A percentile compares a stretch with the other conserved stretches of the same genome.
Evolutionary conservation across 2,329 filamentous ascomycete species (phyloP).

Genomic region (Fusarium sterilihyphosum): DNA sequence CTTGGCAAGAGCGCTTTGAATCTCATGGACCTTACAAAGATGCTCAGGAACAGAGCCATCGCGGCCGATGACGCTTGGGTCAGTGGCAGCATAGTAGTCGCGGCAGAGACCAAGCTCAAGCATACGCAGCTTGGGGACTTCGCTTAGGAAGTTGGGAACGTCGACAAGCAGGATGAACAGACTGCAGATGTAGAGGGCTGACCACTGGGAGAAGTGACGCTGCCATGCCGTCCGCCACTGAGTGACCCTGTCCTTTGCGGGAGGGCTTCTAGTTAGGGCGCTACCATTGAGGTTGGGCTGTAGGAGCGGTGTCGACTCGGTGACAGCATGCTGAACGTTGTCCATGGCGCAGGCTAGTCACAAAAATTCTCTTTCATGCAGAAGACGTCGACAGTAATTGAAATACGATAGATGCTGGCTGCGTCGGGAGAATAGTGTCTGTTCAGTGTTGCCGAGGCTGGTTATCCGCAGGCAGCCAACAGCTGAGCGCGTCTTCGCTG

Average conservation of each 20-base stretch:
- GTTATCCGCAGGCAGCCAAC: neutral
- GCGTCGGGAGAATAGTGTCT: neutral
- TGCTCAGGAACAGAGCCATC: neutral
- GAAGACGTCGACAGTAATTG: fast-evolving
- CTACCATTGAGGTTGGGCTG: neutral
- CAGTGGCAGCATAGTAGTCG: neutral
- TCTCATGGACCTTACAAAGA: neutral
- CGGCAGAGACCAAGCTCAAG: neutral
- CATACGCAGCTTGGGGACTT: neutral
- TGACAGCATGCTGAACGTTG: neutral
- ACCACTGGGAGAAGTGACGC: neutral
- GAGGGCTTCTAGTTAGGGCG: neutral
- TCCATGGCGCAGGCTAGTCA: neutral
- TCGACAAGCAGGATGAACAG: neutral
- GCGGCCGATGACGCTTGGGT: neutral
- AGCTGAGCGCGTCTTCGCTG: neutral
- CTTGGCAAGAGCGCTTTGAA: neutral
- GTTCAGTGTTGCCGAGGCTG: no score
- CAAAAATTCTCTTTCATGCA: neutral
- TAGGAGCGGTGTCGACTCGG: neutral
- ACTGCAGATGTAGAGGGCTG: neutral
- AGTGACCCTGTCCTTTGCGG: no score
- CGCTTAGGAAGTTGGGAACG: neutral
- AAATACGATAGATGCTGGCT: neutral
- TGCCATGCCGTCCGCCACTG: neutral